Evolutionary conservation across 2,329 filamentous ascomycete species (phyloP), one percentile per base, ranked within the genome.

Genomic region (Aspergillus sp.): DNA sequence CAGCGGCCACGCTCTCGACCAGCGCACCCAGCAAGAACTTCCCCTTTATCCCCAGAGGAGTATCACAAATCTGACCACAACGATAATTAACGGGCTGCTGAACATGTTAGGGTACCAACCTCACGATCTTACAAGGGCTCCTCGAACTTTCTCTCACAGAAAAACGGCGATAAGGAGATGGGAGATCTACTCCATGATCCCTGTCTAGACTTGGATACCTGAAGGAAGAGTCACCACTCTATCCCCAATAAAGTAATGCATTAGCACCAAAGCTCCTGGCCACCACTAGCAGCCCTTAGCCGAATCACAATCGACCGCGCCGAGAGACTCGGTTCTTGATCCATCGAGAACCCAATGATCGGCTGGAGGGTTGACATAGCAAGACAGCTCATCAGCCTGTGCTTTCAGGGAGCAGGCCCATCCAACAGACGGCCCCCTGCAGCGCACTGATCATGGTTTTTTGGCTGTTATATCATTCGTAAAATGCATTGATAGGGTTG

Each of bases 1-100:
- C 70, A 73, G 68, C 63, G 68, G 67, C 68, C 69, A 73, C 66
- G 71, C 69, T 67, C 63, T 67, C 45, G 62, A 67, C 68, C 67
- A 71, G 63, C 69, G 62, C 67, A 70, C 64, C 57, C 41, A 58
- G 37, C 41, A 56, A 46, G 37, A 51, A 56, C 55, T 27, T 59
- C 61, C 59, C 39, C 39, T 59, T 62, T 47, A 12, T 27, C 64
- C 58, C 49, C 57, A 57, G 60, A 56, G 57, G 58, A 35, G 40
- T 37, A 19, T 31, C 46, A 27, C 9, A 9, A 31, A 24, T 11
- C 15, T 47, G 15, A 24, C 44, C 14, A 40, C 17, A 40, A 14
- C 14, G 41, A 33, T 27, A 15, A 44, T 17, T 14, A 31, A 31
- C 7, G 17, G 31, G 14, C 35, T 19, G 5, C 7, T 19, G 35